Percentiles rank a stretch among this genome's conserved stretches.
Conservation (phyloP, 139 green algal genomes). For the Chlamydomonas applanata region DNA sequence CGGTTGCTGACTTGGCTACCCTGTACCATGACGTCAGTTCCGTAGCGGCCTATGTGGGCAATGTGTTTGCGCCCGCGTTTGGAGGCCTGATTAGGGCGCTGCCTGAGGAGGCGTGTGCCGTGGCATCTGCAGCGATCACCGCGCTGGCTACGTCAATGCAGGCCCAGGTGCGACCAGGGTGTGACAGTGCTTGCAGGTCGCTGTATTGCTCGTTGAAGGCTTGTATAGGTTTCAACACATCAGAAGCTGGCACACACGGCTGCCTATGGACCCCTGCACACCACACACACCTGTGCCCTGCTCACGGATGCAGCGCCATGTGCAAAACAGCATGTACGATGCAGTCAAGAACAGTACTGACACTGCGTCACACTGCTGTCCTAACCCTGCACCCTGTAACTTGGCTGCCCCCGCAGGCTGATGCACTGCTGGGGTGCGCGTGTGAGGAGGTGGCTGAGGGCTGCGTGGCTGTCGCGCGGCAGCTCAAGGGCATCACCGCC, state of each 20-base stretch:
- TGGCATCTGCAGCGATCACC: not conserved
- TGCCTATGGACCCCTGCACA: too few species aligned
- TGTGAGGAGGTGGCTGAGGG: constrained; percentile 32
- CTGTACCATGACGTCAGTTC: not conserved
- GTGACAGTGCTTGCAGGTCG: not conserved
- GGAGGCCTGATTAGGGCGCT: constrained; percentile 7
- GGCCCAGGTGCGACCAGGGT: too few species aligned
- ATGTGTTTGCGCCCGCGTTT: constrained; percentile 5
- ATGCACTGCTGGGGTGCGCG: constrained; percentile 19
- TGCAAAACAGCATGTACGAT: too few species aligned
- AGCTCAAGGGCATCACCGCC: constrained; percentile 91
- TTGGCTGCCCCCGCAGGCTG: constrained; percentile 1
- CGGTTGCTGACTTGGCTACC: constrained; percentile 13
- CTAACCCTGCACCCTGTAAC: not conserved
- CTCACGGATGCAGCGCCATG: too few species aligned
- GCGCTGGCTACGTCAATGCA: too few species aligned
- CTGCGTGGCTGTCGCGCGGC: constrained; percentile 60
- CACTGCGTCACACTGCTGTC: too few species aligned
- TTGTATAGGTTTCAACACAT: too few species aligned
- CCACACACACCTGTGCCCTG: too few species aligned
- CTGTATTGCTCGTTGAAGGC: not conserved
- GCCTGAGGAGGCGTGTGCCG: not conserved
- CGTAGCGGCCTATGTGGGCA: not conserved
- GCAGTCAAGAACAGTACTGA: too few species aligned
- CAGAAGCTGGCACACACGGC: too few species aligned